These are phyloP conservation scores for Raffaelea ambrosiae DNA, from an alignment of 2,329 filamentous ascomycete genomes.

Conservation along the genomic window DNA sequence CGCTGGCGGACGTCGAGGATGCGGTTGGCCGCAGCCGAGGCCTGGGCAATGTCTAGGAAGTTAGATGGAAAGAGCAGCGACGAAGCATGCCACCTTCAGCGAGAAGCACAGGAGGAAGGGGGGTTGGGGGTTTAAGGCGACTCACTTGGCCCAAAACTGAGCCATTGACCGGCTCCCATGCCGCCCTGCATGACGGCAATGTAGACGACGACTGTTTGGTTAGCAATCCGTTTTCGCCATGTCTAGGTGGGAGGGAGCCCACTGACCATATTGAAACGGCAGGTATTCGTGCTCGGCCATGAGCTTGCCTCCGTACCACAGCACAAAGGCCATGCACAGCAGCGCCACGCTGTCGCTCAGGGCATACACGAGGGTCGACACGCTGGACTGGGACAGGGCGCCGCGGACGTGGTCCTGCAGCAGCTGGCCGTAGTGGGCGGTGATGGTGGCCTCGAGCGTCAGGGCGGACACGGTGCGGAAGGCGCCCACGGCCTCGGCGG, in stretches of 20 bases:
- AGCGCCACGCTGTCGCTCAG: not conserved
- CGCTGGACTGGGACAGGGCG: not conserved
- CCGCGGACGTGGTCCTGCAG: not conserved
- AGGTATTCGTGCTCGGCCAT: conserved; percentile 21
- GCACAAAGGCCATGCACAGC: not conserved
- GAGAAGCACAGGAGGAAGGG: not conserved
- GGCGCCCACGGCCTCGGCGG: not conserved
- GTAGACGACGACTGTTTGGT: conserved; percentile 17
- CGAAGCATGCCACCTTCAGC: not conserved
- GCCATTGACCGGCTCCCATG: not conserved
- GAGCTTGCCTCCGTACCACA: conserved; percentile 21
- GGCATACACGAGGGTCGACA: not conserved
- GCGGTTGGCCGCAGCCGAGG: not conserved
- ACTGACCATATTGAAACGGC: conserved; percentile 21
- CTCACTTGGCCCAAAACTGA: not conserved
- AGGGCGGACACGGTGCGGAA: not conserved
- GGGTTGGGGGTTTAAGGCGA: conserved; percentile 22
- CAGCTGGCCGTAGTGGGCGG: not conserved
- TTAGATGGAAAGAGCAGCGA: conserved; percentile 1
- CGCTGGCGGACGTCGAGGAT: conserved; percentile 3
- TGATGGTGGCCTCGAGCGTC: not conserved
- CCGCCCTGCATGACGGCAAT: not conserved
- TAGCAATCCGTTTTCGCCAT: not conserved
- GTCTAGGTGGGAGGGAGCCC: too few species aligned
- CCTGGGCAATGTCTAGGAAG: conserved; percentile 18